Evolutionary conservation across 140 eudicot genomes (phyloP).

Genomic region (Artemisia princeps): DNA sequence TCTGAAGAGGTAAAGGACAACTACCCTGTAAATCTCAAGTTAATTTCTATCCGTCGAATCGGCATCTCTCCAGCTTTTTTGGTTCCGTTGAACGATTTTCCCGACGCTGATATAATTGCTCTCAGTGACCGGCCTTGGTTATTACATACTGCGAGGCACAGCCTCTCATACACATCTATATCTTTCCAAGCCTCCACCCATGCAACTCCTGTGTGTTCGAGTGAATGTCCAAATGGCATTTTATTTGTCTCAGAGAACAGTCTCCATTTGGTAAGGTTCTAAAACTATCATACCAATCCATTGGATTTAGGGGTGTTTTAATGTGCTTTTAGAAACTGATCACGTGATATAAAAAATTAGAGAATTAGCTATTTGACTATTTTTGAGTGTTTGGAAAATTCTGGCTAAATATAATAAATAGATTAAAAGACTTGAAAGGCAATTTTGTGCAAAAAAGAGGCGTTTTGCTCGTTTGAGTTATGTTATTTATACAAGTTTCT

Average conservation of each 20-base stretch:
- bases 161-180: constrained; percentile 78
- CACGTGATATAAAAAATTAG: neutral
- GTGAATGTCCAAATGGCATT: constrained; percentile 86
- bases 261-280: constrained; percentile 72
- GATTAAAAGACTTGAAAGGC: neutral
- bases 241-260: constrained; percentile 83
- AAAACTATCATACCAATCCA: neutral
- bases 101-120: constrained; percentile 78
- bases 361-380: neutral
- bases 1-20: constrained; percentile 40
- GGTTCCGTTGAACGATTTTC: constrained; percentile 63
- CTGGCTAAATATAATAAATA: constrained; percentile 6
- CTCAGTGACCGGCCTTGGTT: constrained; percentile 98
- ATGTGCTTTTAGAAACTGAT: constrained; percentile 9
- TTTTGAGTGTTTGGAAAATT: constrained; percentile 7
- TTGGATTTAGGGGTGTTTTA: constrained; percentile 8
- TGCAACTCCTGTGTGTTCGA: constrained; percentile 83
- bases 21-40: constrained; percentile 52
- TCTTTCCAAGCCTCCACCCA: constrained; percentile 93
- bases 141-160: constrained; percentile 85
- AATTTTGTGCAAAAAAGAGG: neutral
- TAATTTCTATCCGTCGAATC: constrained; percentile 78
- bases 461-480: neutral
- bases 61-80: constrained; percentile 87
- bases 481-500: neutral